Conservation (phyloP, 768 basidiomycete species). For the Coprinopsis marcescibilis region DNA sequence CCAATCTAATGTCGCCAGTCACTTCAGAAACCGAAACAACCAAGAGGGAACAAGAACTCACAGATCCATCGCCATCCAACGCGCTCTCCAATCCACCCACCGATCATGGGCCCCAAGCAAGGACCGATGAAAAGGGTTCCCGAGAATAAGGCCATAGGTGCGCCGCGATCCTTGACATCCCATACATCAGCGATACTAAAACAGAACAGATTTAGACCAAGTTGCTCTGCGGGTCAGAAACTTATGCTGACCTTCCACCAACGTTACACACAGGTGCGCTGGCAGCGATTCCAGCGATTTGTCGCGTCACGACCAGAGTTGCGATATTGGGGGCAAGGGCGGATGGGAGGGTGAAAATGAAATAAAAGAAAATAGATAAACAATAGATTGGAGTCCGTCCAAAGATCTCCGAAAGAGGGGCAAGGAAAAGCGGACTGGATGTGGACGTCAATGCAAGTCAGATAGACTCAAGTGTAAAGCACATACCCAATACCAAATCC, state of each 20-base stretch:
- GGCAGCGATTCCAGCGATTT: constrained; percentile 39
- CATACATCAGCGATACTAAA: constrained; percentile 36
- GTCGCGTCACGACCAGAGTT: constrained; percentile 37
- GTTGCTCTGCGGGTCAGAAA: not conserved
- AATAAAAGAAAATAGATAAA: constrained; percentile 34
- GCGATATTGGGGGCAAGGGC: constrained; percentile 39
- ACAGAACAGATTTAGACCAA: not conserved
- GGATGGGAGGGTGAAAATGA: constrained; percentile 42
- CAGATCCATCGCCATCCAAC: constrained; percentile 45
- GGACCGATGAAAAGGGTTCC: constrained; percentile 45
- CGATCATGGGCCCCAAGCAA: constrained; percentile 44
- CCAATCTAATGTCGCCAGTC: constrained; percentile 25
- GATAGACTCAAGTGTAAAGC: constrained; percentile 8
- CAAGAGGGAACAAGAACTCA: constrained; percentile 13
- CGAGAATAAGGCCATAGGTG: constrained; percentile 46
- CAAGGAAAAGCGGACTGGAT: constrained; percentile 34
- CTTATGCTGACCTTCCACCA: constrained; percentile 29
- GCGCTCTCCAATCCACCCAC: constrained; percentile 40
- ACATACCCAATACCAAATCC: constrained; percentile 36
- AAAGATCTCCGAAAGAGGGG: constrained; percentile 32
- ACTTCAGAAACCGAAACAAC: not conserved
- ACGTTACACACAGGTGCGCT: constrained; percentile 40
- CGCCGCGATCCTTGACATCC: constrained; percentile 35
- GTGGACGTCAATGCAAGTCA: constrained; percentile 14
- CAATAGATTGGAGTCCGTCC: constrained; percentile 33